phyloP scores from a whole-genome alignment of 768 basidiomycete species.

The Mycena venus region DNA sequence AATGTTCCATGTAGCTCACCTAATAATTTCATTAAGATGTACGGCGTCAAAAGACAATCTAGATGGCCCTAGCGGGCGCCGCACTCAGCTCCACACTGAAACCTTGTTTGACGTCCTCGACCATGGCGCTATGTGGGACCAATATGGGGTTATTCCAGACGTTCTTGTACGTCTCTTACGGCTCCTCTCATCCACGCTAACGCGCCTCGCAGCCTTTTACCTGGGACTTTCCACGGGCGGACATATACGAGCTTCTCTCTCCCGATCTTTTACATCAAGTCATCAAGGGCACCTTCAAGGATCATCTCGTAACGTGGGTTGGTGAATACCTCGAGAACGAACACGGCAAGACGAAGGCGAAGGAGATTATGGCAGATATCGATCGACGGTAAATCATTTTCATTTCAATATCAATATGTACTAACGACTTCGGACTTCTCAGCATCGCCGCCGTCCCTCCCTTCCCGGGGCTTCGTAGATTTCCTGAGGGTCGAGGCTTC shows the following conservation, averaged over 20 bases:
- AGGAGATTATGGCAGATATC: slow-evolving; percentile 46
- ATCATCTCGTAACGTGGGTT: no score
- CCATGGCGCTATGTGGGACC: slow-evolving; percentile 41
- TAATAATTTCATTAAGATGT: no score
- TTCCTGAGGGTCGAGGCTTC: no score
- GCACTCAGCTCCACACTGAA: slow-evolving; percentile 36
- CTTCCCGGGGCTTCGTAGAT: slow-evolving; percentile 43
- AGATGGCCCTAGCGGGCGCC: slow-evolving; percentile 36
- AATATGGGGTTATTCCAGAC: slow-evolving; percentile 47
- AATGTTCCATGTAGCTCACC: no score
- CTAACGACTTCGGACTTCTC: no score
- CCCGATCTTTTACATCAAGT: no score
- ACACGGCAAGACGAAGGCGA: slow-evolving; percentile 31
- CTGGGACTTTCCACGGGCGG: slow-evolving; percentile 45
- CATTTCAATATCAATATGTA: neutral
- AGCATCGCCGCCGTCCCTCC: slow-evolving; percentile 45
- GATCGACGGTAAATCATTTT: slow-evolving; percentile 40
- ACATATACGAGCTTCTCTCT: slow-evolving; percentile 51
- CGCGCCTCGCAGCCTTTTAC: slow-evolving; percentile 48
- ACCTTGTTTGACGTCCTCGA: slow-evolving; percentile 36
- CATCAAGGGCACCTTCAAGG: no score
- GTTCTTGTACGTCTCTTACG: slow-evolving; percentile 44
- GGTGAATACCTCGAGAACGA: slow-evolving; percentile 38
- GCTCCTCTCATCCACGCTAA: neutral
- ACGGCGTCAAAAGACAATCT: slow-evolving; percentile 37